Conservation (phyloP, 2,329 filamentous ascomycete genomes). For the Dryadomyces quercivorus region DNA sequence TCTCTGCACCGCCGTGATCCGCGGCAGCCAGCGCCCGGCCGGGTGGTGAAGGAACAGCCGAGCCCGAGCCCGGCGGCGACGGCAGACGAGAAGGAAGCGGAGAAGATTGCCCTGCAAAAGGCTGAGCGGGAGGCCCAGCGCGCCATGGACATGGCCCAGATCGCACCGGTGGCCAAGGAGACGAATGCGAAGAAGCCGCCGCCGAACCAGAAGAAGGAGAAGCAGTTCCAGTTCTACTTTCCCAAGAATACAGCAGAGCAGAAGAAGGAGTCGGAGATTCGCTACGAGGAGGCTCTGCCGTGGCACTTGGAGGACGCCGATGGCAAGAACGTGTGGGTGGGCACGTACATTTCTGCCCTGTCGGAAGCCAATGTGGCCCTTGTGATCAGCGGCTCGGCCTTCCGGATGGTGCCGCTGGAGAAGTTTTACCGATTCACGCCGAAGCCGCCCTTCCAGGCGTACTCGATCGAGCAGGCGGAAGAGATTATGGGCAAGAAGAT, state of each 20-base stretch:
- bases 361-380: slow-evolving; percentile 78
- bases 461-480: slow-evolving; percentile 77
- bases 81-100: slow-evolving; percentile 45
- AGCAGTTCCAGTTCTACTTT: slow-evolving; percentile 65
- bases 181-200: slow-evolving; percentile 27
- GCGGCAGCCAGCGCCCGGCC: slow-evolving; percentile 51
- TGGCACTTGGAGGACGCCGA: slow-evolving; percentile 98
- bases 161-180: slow-evolving; percentile 67
- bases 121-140: slow-evolving; percentile 77
- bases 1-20: slow-evolving; percentile 83
- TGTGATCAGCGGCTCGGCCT: slow-evolving; percentile 55
- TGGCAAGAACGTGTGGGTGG: slow-evolving; percentile 88
- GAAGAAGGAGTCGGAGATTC: slow-evolving; percentile 59
- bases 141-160: slow-evolving; percentile 80
- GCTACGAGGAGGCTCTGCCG: slow-evolving; percentile 89
- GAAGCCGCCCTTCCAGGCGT: slow-evolving; percentile 66
- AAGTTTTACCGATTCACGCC: slow-evolving; percentile 87
- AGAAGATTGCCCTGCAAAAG: slow-evolving; percentile 55
- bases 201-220: slow-evolving; percentile 59
- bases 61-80: slow-evolving; percentile 23
- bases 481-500: slow-evolving; percentile 69
- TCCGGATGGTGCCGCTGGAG: slow-evolving; percentile 82
- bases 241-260: slow-evolving; percentile 69
- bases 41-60: slow-evolving; percentile 48
- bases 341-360: slow-evolving; percentile 77